Evolutionary conservation across 345 rosid species (phyloP).

Genomic region (Sonneratia caseolaris): DNA sequence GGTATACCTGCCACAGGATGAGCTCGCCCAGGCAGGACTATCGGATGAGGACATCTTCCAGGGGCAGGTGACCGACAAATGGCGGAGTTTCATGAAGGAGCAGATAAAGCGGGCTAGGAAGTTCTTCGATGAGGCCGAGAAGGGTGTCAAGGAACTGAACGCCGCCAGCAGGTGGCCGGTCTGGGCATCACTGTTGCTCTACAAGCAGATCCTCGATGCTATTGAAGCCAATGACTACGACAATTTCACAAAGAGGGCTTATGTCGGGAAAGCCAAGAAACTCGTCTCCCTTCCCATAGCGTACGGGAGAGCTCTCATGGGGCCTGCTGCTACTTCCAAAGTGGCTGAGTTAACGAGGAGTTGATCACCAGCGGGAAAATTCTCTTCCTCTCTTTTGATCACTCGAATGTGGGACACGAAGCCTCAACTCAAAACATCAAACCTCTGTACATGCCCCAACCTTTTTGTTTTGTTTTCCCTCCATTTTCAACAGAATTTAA

Average conservation of each 20-base stretch:
- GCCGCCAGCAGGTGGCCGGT: conserved; percentile 44
- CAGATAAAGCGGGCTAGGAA: conserved; percentile 42
- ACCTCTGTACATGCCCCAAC: neutral
- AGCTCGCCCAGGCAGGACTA: conserved; percentile 29
- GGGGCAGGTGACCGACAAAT: conserved; percentile 34
- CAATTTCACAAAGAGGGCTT: conserved; percentile 39
- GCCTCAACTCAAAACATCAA: neutral
- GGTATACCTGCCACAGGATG: conserved; percentile 41
- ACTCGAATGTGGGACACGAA: neutral
- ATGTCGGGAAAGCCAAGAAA: conserved; percentile 38
- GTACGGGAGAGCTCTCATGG: conserved; percentile 34
- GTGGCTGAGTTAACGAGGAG: conserved; percentile 5
- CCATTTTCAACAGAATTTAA: neutral
- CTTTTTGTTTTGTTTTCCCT: neutral
- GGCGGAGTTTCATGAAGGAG: conserved; percentile 40
- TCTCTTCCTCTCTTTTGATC: neutral
- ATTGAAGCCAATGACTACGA: conserved; percentile 42
- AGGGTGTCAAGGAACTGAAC: conserved; percentile 33
- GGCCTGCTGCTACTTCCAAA: conserved; percentile 9
- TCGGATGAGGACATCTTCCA: conserved; percentile 36
- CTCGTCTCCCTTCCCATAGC: conserved; percentile 28
- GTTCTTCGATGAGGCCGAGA: conserved; percentile 44
- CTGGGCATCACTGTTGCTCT: conserved; percentile 36
- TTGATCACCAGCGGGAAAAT: neutral
- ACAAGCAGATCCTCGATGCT: conserved; percentile 35